Percentiles rank a stretch among this genome's conserved stretches.
Conservation (phyloP, 306 rosid species). For the Rosa chinensis region DNA sequence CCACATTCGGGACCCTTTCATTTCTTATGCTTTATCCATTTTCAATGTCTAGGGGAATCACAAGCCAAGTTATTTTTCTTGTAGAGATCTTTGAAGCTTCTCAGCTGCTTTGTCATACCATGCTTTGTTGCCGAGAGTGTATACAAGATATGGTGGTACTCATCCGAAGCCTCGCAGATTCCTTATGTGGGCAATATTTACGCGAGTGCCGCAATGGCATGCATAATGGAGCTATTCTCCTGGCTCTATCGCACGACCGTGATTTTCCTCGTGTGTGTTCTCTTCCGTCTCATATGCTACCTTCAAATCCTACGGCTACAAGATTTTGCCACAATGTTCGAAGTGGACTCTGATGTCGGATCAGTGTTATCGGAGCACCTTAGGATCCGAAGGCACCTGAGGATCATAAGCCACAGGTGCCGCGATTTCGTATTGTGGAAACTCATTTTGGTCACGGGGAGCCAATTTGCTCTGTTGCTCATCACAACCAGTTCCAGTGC, state of each 20-base stretch:
- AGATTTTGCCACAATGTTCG: conserved; percentile 73
- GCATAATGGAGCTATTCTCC: conserved; percentile 70
- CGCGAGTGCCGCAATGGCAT: conserved; percentile 62
- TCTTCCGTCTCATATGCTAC: conserved; percentile 81
- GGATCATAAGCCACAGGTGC: conserved; percentile 85
- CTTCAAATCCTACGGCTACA: conserved; percentile 80
- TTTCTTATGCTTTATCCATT: background rate
- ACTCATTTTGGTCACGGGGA: conserved; percentile 59
- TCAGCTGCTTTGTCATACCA: conserved; percentile 58
- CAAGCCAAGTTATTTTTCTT: background rate
- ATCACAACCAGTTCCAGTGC: conserved; percentile 42
- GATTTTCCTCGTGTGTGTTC: conserved; percentile 77
- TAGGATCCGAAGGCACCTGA: conserved; percentile 70
- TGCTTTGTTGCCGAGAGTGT: conserved; percentile 68
- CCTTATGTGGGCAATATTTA: conserved; percentile 69
- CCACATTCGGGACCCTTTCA: background rate
- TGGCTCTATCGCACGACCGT: conserved; percentile 79
- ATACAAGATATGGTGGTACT: conserved; percentile 97
- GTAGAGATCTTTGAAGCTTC: conserved; percentile 64
- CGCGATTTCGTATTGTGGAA: conserved; percentile 62
- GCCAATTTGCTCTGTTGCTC: conserved; percentile 70
- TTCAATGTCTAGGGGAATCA: background rate
- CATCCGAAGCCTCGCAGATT: conserved; percentile 77
- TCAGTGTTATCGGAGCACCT: conserved; percentile 81
- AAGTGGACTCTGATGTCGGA: conserved; percentile 66